Conservation (phyloP, 352 stramenopile species). For the Phytophthora pinifolia region DNA sequence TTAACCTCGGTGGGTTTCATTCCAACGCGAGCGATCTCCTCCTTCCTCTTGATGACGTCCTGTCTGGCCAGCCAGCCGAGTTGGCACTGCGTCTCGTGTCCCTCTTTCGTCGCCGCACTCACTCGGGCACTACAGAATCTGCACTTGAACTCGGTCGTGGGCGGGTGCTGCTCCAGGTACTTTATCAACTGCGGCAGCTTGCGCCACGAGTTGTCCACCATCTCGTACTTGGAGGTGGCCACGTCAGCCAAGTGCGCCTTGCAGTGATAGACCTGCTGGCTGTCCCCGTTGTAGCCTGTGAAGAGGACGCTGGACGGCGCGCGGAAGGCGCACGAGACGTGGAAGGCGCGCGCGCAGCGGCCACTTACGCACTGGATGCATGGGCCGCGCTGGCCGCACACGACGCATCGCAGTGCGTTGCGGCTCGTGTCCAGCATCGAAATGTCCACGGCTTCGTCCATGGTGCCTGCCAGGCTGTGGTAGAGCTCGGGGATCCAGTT, state of each 20-base stretch:
- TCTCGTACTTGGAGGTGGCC: slow-evolving; percentile 51
- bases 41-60: slow-evolving; percentile 39
- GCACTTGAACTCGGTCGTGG: slow-evolving; percentile 41
- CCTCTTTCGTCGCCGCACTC: slow-evolving; percentile 32
- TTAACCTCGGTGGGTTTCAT: slow-evolving; percentile 40
- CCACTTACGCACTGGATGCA: slow-evolving; percentile 90
- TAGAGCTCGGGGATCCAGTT: slow-evolving; percentile 89
- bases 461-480: slow-evolving; percentile 53
- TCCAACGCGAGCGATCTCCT: slow-evolving; percentile 38
- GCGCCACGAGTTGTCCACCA: slow-evolving; percentile 69
- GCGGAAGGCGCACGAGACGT: slow-evolving; percentile 80
- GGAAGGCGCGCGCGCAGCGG: slow-evolving; percentile 80
- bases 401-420: slow-evolving; percentile 68
- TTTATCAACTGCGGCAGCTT: slow-evolving; percentile 24
- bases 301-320: slow-evolving; percentile 69
- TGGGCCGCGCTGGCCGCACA: slow-evolving; percentile 80
- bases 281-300: slow-evolving; percentile 79
- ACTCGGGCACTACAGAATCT: slow-evolving; percentile 61
- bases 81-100: slow-evolving; percentile 67
- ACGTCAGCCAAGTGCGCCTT: slow-evolving; percentile 74
- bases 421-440: slow-evolving; percentile 64
- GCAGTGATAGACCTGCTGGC: slow-evolving; percentile 86
- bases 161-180: slow-evolving; percentile 31
- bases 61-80: slow-evolving; percentile 55
- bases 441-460: slow-evolving; percentile 72